phyloP scores from a whole-genome alignment of 1,284 basidiomycete species.

The Hemileia vastatrix region DNA sequence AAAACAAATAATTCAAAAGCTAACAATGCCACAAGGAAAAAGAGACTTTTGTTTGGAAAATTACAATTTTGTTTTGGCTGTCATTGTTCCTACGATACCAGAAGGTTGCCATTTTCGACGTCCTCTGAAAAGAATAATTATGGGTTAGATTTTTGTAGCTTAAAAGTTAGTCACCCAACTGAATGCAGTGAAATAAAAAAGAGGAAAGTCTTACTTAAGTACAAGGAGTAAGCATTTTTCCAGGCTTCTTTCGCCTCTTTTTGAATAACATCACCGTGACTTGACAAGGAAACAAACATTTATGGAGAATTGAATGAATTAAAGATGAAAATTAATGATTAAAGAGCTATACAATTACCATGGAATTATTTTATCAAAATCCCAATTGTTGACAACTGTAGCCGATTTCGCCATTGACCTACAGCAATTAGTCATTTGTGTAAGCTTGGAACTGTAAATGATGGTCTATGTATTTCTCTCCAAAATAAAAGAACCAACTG shows the following conservation, averaged over 20 bases:
- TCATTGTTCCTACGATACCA: not conserved
- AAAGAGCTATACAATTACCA: slow-evolving; percentile 60
- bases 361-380: slow-evolving; percentile 79
- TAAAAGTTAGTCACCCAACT: not conserved
- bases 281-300: not conserved
- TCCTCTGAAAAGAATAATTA: not conserved
- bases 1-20: not conserved
- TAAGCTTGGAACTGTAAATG: not conserved
- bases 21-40: too few relatives aligned
- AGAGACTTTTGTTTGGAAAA: too few relatives aligned
- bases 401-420: slow-evolving; percentile 66
- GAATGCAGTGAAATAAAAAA: not conserved
- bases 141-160: too few relatives aligned
- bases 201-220: slow-evolving; percentile 6
- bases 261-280: slow-evolving; percentile 64
- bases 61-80: not conserved
- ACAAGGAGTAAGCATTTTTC: slow-evolving; percentile 46
- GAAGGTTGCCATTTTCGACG: not conserved
- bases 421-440: slow-evolving; percentile 6
- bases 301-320: not conserved
- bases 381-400: slow-evolving; percentile 64
- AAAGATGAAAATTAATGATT: not conserved
- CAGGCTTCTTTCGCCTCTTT: slow-evolving; percentile 61
- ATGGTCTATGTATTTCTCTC: slow-evolving; percentile 3
- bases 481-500: slow-evolving; percentile 48